Evolutionary conservation across 164 flowering plant genomes (phyloP), one percentile per base, ranked within the genome.

Genomic region (Santalum album): DNA sequence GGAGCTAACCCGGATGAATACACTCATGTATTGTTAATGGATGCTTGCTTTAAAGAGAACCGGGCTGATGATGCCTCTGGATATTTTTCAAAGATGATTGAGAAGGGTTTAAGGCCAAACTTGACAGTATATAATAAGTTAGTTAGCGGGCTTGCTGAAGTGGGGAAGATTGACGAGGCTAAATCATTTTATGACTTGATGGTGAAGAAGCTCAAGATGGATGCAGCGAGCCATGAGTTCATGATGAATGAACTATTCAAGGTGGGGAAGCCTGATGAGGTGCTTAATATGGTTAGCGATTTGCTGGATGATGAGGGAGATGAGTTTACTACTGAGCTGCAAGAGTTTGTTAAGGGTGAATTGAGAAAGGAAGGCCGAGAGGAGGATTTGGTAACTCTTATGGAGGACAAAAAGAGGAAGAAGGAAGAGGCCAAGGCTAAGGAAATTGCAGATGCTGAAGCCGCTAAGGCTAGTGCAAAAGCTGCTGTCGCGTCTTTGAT

Each of bases 141-240:
- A 49, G 75, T 84, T 46, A 77, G 72, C 60, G 83, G 79, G 32
- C 67, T 92, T 73, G 70, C 87, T 51, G 73, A 76, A 26, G 78
- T 67, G 36, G 90, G 78, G 27, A 84, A 74, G 64, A 55, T 82
- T 54, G 96, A 84, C 50, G 90, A 89, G 61, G 96, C 96, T 4
- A 89, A 83, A 55, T 76, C 69, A 6, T 71, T 80, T 44, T 89
- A 77, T 36, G 89, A 85, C 57, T 50, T 84, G 63, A 92, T 89
- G 97, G 79, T 81, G 65, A 78, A 75, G 69, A 91, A 84, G 62
- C 75, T 89, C 26, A 86, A 79, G 70, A 75, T 86, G 71, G 87
- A 83, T 56, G 65, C 64, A 36, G 71, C 63, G 3, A 74, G 74
- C 62, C 83, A 83, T 65, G 69, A 85, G 67, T 67, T 74, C 43